Percentiles rank a stretch among this genome's conserved stretches.
phyloP scores from a whole-genome alignment of 83 land plant genomes.

The Isoetes engelmannii region DNA sequence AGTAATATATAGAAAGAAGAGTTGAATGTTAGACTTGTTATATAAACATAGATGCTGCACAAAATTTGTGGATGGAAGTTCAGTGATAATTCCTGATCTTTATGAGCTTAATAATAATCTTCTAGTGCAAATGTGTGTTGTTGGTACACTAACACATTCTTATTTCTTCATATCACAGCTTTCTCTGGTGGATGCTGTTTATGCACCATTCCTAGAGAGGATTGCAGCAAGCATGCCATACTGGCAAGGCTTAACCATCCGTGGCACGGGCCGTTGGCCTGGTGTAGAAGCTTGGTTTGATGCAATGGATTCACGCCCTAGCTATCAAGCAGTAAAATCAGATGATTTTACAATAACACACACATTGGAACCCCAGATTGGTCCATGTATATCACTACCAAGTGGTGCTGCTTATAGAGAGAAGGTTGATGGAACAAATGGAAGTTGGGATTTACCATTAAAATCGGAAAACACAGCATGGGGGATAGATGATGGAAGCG shows the following conservation, averaged over 20 bases:
- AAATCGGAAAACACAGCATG: constrained; percentile 34
- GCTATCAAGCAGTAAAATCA: constrained; percentile 33
- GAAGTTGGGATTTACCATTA: constrained; percentile 32
- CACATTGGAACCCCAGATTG: constrained; percentile 40
- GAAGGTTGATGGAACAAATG: constrained; percentile 26
- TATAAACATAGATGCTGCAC: neutral
- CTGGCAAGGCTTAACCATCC: constrained; percentile 26
- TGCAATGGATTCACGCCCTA: constrained; percentile 29
- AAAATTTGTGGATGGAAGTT: constrained; percentile 12
- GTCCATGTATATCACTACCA: constrained; percentile 24
- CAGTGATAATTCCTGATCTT: neutral
- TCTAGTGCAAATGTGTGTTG: neutral
- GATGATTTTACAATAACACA: constrained; percentile 37
- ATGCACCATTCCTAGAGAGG: constrained; percentile 39
- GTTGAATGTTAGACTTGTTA: neutral
- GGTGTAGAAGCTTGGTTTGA: constrained; percentile 31
- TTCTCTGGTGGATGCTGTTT: constrained; percentile 38
- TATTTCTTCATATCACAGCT: constrained; percentile 12
- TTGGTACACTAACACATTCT: neutral
- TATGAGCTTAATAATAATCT: neutral
- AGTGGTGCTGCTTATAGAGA: constrained; percentile 33
- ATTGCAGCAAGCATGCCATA: constrained; percentile 42
- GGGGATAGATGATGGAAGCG: constrained; percentile 38
- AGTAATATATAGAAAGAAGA: neutral
- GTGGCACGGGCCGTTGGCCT: constrained; percentile 30